Conservation (phyloP, 2,329 filamentous ascomycete genomes). For the Spiromastix sp. region DNA sequence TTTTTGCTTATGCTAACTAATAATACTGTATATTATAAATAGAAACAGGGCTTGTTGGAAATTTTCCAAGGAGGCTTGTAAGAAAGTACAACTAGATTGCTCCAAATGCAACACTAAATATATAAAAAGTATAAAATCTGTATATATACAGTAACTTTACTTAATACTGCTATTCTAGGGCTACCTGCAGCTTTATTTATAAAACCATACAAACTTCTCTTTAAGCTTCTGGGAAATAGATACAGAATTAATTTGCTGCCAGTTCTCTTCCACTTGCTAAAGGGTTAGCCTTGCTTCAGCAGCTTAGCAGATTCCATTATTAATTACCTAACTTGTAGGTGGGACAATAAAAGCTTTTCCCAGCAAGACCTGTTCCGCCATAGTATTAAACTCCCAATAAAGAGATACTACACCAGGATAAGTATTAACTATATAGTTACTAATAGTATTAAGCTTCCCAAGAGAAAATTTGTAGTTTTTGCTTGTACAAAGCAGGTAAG, state of each 20-base stretch:
- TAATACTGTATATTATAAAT: not conserved
- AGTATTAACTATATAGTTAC: conserved; percentile 6
- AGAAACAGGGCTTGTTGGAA: conserved; percentile 1
- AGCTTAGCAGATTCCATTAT: not conserved
- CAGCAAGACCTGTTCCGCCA: conserved; percentile 4
- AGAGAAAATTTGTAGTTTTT: conserved; percentile 7
- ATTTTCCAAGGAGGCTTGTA: conserved; percentile 1
- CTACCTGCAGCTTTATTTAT: conserved; percentile 2
- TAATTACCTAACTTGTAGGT: conserved; percentile 2
- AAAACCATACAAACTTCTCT: conserved; percentile 1
- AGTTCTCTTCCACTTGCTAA: conserved; percentile 4
- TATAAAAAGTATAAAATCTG: too few relatives aligned
- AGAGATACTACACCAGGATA: conserved; percentile 5
- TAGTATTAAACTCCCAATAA: conserved; percentile 4
- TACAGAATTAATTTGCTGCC: conserved; percentile 2
- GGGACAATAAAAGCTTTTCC: conserved; percentile 1
- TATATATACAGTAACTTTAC: too few relatives aligned
- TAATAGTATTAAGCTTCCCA: conserved; percentile 5
- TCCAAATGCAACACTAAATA: too few relatives aligned
- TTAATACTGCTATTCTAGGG: too few relatives aligned
- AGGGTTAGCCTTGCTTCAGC: conserved; percentile 1
- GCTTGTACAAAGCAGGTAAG: conserved; percentile 2
- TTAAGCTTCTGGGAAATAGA: conserved; percentile 4
- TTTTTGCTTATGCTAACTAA: not conserved
- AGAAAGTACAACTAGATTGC: not conserved